Evolutionary conservation across 805 yeast genomes (phyloP), one percentile per base, ranked within the genome.

Genomic region (Candida sakaeoensis): DNA sequence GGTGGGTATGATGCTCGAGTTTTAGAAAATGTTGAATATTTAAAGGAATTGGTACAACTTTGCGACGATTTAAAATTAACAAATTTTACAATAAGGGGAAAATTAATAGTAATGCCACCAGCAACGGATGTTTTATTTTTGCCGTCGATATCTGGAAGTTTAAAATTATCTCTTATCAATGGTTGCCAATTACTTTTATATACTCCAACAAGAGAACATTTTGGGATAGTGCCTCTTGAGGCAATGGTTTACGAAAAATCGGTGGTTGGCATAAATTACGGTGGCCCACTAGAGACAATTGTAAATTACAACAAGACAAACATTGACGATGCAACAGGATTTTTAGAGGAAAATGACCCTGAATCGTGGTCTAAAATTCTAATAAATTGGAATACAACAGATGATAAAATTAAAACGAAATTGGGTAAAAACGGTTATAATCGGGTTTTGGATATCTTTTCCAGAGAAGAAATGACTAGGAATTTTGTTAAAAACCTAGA

Each of bases 181-280:
- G 60, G 67, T 8, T 71, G 90, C 2, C 72, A 74, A 34, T 50
- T 85, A 41, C 68, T 93, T 16, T 62, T 90, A 33, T 93, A 93
- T 56, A 93, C 99, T 0, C 99, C 99, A 2, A 72, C 85, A 0
- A 75, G 75, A 51, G 99, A 93, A 60, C 99, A 93, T 63, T 93
- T 93, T 57, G 99, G 99, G 10, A 93, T 93, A 47, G 99, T 93
- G 8, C 99, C 99, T 1, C 71, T 93, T 12, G 99, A 93, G 58
- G 90, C 96, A 9, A 90, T 93, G 97, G 72, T 82, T 34, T 70
- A 77, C 42, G 83, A 85, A 21, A 82, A 82, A 0, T 88, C 95
- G 0, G 96, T 90, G 0, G 63, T 93, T 37, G 96, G 96, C 0
- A 82, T 83, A 4, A 79, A 85, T 53, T 79, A 79, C 28, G 99